These are phyloP conservation scores for Nephelium lappaceum DNA, from an alignment of 345 rosid genomes.

Conservation along the genomic window DNA sequence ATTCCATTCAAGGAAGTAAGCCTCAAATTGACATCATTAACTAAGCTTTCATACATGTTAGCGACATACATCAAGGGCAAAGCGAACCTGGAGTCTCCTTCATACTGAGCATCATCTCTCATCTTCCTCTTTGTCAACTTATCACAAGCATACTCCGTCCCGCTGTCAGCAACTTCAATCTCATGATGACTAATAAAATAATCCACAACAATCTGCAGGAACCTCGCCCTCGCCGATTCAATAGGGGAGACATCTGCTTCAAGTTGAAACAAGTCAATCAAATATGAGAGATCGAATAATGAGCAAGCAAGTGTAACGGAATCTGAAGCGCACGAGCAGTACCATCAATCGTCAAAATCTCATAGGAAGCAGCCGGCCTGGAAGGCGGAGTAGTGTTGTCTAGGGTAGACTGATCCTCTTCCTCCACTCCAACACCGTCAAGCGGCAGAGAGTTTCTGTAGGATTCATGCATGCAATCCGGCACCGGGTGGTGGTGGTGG, in stretches of 20 bases:
- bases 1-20: slow-evolving; percentile 72
- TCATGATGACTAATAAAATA: slow-evolving; percentile 69
- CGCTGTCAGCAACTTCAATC: slow-evolving; percentile 57
- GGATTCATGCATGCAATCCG: slow-evolving; percentile 82
- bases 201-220: slow-evolving; percentile 77
- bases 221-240: slow-evolving; percentile 79
- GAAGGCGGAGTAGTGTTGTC: slow-evolving; percentile 45
- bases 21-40: slow-evolving; percentile 71
- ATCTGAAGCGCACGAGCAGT: neutral
- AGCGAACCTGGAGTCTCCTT: slow-evolving; percentile 77
- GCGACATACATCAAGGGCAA: slow-evolving; percentile 95
- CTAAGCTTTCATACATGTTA: slow-evolving; percentile 83
- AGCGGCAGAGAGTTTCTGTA: slow-evolving; percentile 65
- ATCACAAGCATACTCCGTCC: slow-evolving; percentile 46
- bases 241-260: slow-evolving; percentile 77
- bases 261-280: slow-evolving; percentile 4
- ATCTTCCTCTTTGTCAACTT: slow-evolving; percentile 73
- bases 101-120: slow-evolving; percentile 58
- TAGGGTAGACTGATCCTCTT: slow-evolving; percentile 61
- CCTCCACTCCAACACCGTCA: slow-evolving; percentile 64
- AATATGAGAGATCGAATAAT: too few relatives aligned
- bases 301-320: too few relatives aligned
- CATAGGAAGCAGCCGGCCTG: slow-evolving; percentile 39
- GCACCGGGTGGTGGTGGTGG: slow-evolving; percentile 46
- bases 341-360: slow-evolving; percentile 69